Evolutionary conservation across 495 filamentous ascomycete species (phyloP).

Genomic region (Hyaloscypha bicolor): DNA sequence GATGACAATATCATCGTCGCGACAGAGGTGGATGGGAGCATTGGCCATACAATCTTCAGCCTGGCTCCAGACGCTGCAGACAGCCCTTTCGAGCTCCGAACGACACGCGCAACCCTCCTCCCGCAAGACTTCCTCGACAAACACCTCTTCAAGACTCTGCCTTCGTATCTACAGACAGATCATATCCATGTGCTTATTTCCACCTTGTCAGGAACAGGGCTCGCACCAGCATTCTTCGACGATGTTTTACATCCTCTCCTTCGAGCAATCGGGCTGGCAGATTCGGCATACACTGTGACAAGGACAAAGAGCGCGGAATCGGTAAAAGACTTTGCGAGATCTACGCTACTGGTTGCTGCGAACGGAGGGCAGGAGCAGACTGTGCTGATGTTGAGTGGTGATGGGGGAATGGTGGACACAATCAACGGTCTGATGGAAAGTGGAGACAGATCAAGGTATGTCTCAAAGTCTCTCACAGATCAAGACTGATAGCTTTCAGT

Average conservation of each 20-base stretch:
- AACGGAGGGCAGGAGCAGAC: constrained; percentile 52
- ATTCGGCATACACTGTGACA: constrained; percentile 46
- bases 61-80: constrained; percentile 35
- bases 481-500: constrained; percentile 4
- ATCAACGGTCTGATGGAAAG: constrained; percentile 62
- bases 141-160: constrained; percentile 36
- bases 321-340: constrained; percentile 60
- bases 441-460: constrained; percentile 21
- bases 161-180: constrained; percentile 37
- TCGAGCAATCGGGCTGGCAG: constrained; percentile 40
- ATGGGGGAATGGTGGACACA: constrained; percentile 80
- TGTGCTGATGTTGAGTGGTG: constrained; percentile 79
- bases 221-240: constrained; percentile 58
- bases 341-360: constrained; percentile 50
- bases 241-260: constrained; percentile 62
- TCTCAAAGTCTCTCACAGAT: background rate
- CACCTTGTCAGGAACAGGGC: constrained; percentile 67
- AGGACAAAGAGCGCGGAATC: constrained; percentile 62
- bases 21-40: constrained; percentile 10
- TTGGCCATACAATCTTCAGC: constrained; percentile 39
- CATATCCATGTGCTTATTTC: constrained; percentile 72
- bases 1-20: constrained; percentile 42
- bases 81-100: constrained; percentile 36
- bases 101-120: constrained; percentile 26
- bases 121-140: constrained; percentile 37